Conservation (phyloP, 345 rosid species). For the Dovyalis caffra region DNA sequence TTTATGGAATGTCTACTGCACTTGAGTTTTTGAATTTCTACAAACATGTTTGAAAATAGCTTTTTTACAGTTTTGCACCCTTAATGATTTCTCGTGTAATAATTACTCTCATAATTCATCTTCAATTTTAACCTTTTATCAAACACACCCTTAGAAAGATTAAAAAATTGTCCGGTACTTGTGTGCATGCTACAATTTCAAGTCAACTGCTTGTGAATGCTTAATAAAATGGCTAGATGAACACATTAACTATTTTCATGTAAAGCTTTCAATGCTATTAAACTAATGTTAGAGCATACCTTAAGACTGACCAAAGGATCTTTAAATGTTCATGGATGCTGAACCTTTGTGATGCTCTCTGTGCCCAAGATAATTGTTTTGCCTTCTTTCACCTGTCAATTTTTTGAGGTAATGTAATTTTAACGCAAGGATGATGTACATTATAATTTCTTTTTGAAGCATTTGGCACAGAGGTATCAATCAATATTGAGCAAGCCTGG, state of each 20-base stretch:
- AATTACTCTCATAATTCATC: too few species aligned
- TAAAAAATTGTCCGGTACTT: neutral
- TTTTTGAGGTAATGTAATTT: neutral
- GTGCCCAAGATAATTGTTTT: neutral
- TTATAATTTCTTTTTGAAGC: constrained; percentile 41
- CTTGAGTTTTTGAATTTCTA: too few species aligned
- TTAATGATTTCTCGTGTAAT: too few species aligned
- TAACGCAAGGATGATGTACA: constrained; percentile 11
- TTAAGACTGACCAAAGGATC: neutral
- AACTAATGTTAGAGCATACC: neutral
- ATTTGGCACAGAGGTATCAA: constrained; percentile 83
- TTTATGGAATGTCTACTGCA: too few species aligned
- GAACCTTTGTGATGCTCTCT: neutral
- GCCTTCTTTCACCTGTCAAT: neutral
- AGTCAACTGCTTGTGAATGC: neutral
- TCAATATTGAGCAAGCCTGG: constrained; percentile 87
- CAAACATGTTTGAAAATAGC: too few species aligned
- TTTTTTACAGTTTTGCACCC: too few species aligned
- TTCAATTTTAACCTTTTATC: too few species aligned
- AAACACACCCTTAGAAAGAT: too few species aligned
- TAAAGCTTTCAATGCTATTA: neutral
- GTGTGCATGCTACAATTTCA: neutral
- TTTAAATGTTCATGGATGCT: neutral
- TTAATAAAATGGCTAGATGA: constrained; percentile 6
- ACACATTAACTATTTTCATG: constrained; percentile 4